Percentiles rank a stretch among this genome's conserved stretches.
phyloP scores from a whole-genome alignment of 225 moss, liverwort and hornwort genomes.

The Marchantia polymorpha region DNA sequence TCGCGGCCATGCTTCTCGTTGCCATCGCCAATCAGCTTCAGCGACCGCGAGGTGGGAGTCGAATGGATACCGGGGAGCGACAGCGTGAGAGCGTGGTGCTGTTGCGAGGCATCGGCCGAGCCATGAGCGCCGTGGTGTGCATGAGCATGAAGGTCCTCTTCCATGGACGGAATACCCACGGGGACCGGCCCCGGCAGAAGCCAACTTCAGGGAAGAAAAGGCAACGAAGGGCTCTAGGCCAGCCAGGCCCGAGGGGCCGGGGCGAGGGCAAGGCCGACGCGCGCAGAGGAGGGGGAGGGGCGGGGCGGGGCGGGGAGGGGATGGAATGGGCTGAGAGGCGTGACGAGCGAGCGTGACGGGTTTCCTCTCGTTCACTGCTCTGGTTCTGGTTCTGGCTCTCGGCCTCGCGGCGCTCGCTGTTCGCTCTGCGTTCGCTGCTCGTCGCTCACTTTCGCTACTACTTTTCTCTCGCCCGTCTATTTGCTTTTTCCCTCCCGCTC shows the following conservation, averaged over 20 bases:
- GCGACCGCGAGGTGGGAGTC: constrained; percentile 37
- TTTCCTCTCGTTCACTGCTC: constrained; percentile 29
- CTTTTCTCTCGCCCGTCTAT: constrained; percentile 4
- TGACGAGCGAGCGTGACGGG: constrained; percentile 26
- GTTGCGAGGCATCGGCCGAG: constrained; percentile 38
- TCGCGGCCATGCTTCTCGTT: constrained; percentile 51
- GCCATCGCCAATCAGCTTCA: constrained; percentile 37
- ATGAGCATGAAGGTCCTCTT: constrained; percentile 45
- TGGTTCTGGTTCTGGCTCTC: no score
- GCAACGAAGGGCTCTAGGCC: neutral
- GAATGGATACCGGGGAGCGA: constrained; percentile 46
- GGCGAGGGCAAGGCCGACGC: neutral
- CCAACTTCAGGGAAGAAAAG: constrained; percentile 31
- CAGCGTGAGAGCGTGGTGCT: constrained; percentile 43
- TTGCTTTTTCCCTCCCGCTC: neutral
- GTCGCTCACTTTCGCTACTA: constrained; percentile 12
- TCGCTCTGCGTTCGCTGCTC: constrained; percentile 1
- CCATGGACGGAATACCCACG: constrained; percentile 41
- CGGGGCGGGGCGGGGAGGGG: neutral
- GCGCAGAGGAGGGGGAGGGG: neutral
- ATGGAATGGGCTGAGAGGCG: neutral
- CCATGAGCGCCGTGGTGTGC: constrained; percentile 39
- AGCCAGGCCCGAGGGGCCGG: no score
- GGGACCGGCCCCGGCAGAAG: constrained; percentile 28
- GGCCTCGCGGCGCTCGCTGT: constrained; percentile 30